These are phyloP conservation scores for Microdochium bolleyi DNA, from an alignment of 2,329 filamentous ascomycete species.

Conservation along the genomic window DNA sequence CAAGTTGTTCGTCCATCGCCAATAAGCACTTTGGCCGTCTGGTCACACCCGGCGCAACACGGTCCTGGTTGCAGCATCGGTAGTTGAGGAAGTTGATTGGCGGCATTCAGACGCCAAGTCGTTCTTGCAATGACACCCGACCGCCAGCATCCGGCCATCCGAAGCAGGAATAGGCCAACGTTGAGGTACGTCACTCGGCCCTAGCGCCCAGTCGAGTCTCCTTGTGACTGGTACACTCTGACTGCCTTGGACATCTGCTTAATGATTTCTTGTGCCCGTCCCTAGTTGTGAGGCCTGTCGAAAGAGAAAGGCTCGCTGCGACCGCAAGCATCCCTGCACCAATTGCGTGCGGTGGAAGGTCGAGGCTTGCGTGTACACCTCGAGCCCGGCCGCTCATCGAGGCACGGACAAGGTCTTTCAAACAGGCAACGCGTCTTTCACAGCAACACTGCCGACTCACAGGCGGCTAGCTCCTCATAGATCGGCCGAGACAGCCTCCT, in stretches of 20 bases:
- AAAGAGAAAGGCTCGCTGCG: constrained; percentile 1
- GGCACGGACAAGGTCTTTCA: neutral
- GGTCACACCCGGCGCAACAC: too few species aligned
- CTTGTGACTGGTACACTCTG: neutral
- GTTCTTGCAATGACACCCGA: neutral
- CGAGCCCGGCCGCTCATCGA: neutral
- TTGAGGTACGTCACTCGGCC: neutral
- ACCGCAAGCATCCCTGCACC: constrained; percentile 1
- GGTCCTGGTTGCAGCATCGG: neutral
- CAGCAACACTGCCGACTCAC: neutral
- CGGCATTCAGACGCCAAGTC: neutral
- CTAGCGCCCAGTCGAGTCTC: neutral
- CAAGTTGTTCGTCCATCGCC: neutral
- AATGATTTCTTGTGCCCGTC: neutral
- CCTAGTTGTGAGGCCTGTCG: neutral
- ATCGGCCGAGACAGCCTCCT: neutral
- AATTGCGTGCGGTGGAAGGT: constrained; percentile 1
- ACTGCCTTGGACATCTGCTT: neutral
- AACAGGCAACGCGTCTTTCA: neutral
- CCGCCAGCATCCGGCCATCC: neutral
- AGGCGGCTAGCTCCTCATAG: neutral
- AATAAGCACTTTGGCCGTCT: too few species aligned
- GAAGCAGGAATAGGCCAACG: neutral
- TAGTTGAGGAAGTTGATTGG: neutral
- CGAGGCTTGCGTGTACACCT: constrained; percentile 1